These are phyloP conservation scores for Periconia macrospinosa DNA, from an alignment of 2,329 filamentous ascomycete species.

Conservation along the genomic window DNA sequence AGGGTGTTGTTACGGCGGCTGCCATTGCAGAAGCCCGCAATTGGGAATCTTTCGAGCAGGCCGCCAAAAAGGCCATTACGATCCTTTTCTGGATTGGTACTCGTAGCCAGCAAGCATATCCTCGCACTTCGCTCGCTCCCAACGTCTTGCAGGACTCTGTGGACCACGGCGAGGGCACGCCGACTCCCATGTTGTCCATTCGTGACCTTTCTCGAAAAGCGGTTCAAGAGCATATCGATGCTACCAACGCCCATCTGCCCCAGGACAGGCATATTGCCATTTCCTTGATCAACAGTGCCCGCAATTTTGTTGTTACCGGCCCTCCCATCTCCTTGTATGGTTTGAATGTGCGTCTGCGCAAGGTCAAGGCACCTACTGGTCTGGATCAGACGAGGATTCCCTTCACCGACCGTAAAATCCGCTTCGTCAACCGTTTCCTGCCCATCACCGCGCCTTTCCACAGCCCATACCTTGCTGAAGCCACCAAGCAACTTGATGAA, in stretches of 20 bases:
- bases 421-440: slow-evolving; percentile 95
- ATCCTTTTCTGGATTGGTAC: slow-evolving; percentile 99
- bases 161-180: slow-evolving; percentile 91
- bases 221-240: slow-evolving; percentile 95
- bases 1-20: slow-evolving; percentile 91
- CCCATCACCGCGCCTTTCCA: slow-evolving; percentile 98
- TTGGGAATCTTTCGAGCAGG: slow-evolving; percentile 88
- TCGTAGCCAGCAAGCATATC: slow-evolving; percentile 95
- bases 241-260: slow-evolving; percentile 94
- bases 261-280: slow-evolving; percentile 91
- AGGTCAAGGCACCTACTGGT: slow-evolving; percentile 96
- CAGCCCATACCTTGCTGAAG: slow-evolving; percentile 86
- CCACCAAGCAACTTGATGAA: slow-evolving; percentile 79
- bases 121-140: slow-evolving; percentile 88
- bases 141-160: slow-evolving; percentile 89
- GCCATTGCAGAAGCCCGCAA: slow-evolving; percentile 87
- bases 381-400: slow-evolving; percentile 94
- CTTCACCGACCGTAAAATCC: slow-evolving; percentile 92
- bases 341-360: slow-evolving; percentile 90
- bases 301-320: slow-evolving; percentile 95
- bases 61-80: slow-evolving; percentile 77
- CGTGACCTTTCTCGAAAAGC: slow-evolving; percentile 85
- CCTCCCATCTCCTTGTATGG: slow-evolving; percentile 95
- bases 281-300: slow-evolving; percentile 93
- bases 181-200: slow-evolving; percentile 97